These are phyloP conservation scores for Tuber microsphaerosporum DNA, from an alignment of 495 filamentous ascomycete genomes.

Conservation along the genomic window DNA sequence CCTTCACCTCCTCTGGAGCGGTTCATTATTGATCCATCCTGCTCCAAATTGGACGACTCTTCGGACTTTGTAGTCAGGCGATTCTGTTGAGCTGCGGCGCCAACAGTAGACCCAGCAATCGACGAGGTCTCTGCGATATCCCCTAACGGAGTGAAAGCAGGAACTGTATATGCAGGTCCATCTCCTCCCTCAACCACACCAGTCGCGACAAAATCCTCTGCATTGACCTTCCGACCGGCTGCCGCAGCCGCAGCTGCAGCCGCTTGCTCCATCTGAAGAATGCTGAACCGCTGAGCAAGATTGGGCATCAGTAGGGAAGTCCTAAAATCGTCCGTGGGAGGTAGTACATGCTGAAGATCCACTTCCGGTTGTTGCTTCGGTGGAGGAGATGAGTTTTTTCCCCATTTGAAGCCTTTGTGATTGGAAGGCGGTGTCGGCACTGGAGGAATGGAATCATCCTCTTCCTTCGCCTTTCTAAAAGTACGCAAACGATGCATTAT, in stretches of 20 bases:
- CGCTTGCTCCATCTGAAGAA: constrained; percentile 51
- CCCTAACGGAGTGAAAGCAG: constrained; percentile 52
- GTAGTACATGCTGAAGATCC: constrained; percentile 66
- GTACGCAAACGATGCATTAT: constrained; percentile 70
- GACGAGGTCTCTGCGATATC: constrained; percentile 89
- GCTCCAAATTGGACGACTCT: constrained; percentile 60
- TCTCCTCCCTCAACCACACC: constrained; percentile 56
- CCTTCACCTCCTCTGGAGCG: constrained; percentile 78
- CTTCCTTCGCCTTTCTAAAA: constrained; percentile 58
- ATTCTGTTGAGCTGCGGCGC: constrained; percentile 50
- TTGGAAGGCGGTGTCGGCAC: constrained; percentile 45
- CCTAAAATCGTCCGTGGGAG: constrained; percentile 83
- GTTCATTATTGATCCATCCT: constrained; percentile 73
- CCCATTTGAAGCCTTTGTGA: constrained; percentile 51
- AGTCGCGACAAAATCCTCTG: constrained; percentile 51
- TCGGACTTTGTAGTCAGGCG: constrained; percentile 35
- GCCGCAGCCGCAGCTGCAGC: constrained; percentile 45
- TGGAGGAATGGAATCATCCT: constrained; percentile 44
- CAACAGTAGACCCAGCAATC: constrained; percentile 55
- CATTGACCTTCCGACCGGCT: constrained; percentile 56
- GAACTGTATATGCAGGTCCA: constrained; percentile 46
- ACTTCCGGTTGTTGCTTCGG: constrained; percentile 57
- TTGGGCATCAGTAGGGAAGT: constrained; percentile 95
- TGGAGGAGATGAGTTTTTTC: constrained; percentile 48
- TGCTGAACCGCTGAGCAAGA: constrained; percentile 89